Evolutionary conservation across 1,284 basidiomycete species (phyloP), one percentile per base, ranked within the genome.

Genomic region (Irpex sp.): DNA sequence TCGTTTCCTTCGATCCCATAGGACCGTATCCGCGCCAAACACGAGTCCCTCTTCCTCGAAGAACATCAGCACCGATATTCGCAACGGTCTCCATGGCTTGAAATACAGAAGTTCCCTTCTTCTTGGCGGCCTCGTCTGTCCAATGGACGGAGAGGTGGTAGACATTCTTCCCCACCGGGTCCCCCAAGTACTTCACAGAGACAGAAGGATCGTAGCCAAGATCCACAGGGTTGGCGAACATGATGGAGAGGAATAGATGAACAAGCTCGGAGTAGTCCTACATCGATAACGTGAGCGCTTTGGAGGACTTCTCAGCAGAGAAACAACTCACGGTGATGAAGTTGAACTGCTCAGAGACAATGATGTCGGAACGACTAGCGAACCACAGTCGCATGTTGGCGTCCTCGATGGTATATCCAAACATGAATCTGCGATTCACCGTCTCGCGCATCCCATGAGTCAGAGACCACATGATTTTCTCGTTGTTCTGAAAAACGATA

Each of bases 1-100:
- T 15, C 9, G 13, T 7, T 9, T 17, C 6, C 7, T 35, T 4
- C 19, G 8, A 8, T 13, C 11, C 21, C 11, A 31, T 17, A 15
- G 21, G 21, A 11, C 35, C 11, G 21, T 36, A 11, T 31, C n/a
- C 53, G 3, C 53, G 19, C 61, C 61, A 65, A 11, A 65, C 59
- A 3, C 64, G 58, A 9, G 64, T 65, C 5, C 61, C 61, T 47
- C 59, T 35, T 21, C 61, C 59, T 8, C 21, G 17, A 5, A 63
- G 11, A 36, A 37, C 15, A 7, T 54, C 13, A 6, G 58, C 31
- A n/a, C 54, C 58, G 9, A 57, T n/a, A 35, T 57, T 46, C 6
- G 63, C 51, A n/a, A 64, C 33, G 3, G 59, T 21, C 15, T 53
- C 7, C 39, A 21, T 15, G 2, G 60, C 61, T 8, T 50, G 47